These are phyloP conservation scores for Phytophthora capsici DNA, from an alignment of 352 stramenopile genomes.

Conservation along the genomic window DNA sequence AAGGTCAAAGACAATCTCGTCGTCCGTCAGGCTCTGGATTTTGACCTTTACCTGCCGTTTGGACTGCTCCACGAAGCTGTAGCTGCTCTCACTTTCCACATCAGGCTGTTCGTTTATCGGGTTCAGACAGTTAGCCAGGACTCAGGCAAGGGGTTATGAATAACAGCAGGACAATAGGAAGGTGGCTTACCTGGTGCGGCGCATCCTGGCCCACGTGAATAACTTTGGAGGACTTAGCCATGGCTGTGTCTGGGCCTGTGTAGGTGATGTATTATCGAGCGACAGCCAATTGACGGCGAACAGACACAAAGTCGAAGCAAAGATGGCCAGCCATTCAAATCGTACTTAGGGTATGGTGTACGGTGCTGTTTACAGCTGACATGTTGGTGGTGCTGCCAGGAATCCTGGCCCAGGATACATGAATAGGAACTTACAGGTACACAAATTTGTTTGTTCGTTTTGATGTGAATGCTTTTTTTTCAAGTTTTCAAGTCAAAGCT, in stretches of 20 bases:
- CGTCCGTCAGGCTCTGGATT: constrained; percentile 82
- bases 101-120: constrained; percentile 55
- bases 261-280: constrained; percentile 15
- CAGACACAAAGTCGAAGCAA: constrained; percentile 33
- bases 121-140: constrained; percentile 12
- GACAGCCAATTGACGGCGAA: constrained; percentile 32
- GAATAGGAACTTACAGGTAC: too few species aligned
- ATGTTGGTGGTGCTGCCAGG: constrained; percentile 9
- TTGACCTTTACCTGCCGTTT: constrained; percentile 89
- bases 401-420: too few species aligned
- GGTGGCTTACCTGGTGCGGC: constrained; percentile 66
- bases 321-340: constrained; percentile 37
- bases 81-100: constrained; percentile 71
- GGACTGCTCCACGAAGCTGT: constrained; percentile 83
- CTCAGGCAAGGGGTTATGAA: not conserved
- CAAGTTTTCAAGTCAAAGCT: constrained; percentile 31
- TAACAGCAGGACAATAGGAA: not conserved
- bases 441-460: constrained; percentile 26
- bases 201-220: constrained; percentile 80
- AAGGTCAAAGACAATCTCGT: constrained; percentile 93
- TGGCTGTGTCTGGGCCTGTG: constrained; percentile 32
- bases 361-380: not conserved
- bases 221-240: constrained; percentile 79
- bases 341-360: not conserved
- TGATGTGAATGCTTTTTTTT: constrained; percentile 35